Evolutionary conservation across 2,329 filamentous ascomycete genomes (phyloP), one percentile per base, ranked within the genome.

Genomic region (Colletotrichum noveboracense): DNA sequence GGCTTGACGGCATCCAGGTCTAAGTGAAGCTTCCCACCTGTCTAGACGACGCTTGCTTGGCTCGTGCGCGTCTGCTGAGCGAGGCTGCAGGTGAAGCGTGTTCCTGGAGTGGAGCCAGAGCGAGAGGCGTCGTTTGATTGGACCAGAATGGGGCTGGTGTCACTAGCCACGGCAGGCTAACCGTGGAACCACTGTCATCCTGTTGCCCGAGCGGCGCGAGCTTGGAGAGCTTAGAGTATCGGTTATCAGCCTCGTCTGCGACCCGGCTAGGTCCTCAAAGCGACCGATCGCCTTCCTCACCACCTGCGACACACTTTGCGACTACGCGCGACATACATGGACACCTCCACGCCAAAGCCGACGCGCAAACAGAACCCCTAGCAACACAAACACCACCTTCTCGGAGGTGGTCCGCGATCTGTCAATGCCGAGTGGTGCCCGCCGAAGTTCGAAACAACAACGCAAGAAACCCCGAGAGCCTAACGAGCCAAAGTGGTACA

Each of bases 401-500:
- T 26, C 18, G 28, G 60, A 74, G 74, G 74, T 76, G 74, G 70
- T 55, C 71, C 21, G 43, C 65, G 36, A 68, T 48, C 56, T 66
- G 74, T 76, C 74, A 76, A 76, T 76, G 71, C 71, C 74, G 71
- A 75, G 66, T 38, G 38, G 62, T 70, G 32, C 60, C n/a, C 71
- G 61, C 48, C 71, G 38, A 60, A 55, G 66, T 55, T 67, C 71
- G 36, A 75, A 71, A 24, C 60, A 60, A 64, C 28, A 66, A 55
- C 43, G 60, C 9, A 66, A 75, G 56, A 76, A 76, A 55, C 74
- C 62, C 24, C 38, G 65, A 26, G 28, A 74, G 30, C 43, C 60
- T 18, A 5, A 16, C 12, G 48, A 79, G 52, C 79, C 80, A 70
- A 77, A 76, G 48, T 87, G 84, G 84, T 86, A 71, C 34, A 76